These are phyloP conservation scores for Dactylellina drechsleri DNA, from an alignment of 2,329 filamentous ascomycete species.

Conservation along the genomic window DNA sequence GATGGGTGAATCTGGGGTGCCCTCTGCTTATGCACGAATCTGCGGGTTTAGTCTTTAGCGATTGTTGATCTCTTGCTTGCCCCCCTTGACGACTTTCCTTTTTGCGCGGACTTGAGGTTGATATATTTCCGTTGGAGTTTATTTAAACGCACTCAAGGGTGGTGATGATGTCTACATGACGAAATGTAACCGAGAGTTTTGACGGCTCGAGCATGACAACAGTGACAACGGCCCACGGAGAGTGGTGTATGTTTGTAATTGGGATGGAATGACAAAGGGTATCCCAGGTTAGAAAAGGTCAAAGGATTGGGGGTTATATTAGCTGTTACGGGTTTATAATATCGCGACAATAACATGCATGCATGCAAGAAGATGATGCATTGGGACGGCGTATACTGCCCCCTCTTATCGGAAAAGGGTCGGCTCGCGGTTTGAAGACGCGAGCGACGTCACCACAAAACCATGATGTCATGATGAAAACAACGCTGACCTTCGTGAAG, in stretches of 20 bases:
- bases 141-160: constrained; percentile 7
- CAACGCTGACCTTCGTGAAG: not conserved
- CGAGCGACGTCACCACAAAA: constrained; percentile 8
- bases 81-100: not conserved
- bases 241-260: not conserved
- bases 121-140: constrained; percentile 8
- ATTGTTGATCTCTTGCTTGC: not conserved
- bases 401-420: too few species aligned
- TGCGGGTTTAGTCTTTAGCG: not conserved
- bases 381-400: too few species aligned
- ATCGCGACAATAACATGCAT: not conserved
- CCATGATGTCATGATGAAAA: constrained; percentile 9
- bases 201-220: not conserved
- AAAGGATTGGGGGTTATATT: not conserved
- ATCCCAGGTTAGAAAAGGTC: too few species aligned
- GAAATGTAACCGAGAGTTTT: constrained; percentile 24
- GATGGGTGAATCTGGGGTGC: not conserved
- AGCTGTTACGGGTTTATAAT: not conserved
- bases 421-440: too few species aligned
- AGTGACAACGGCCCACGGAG: not conserved
- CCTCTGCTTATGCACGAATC: not conserved
- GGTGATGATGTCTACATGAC: constrained; percentile 47
- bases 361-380: not conserved
- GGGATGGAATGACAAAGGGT: constrained; percentile 3
- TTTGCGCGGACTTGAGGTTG: not conserved